Evolutionary conservation across 495 filamentous ascomycete species (phyloP), one percentile per base, ranked within the genome.

Genomic region (Neurospora cerealis): DNA sequence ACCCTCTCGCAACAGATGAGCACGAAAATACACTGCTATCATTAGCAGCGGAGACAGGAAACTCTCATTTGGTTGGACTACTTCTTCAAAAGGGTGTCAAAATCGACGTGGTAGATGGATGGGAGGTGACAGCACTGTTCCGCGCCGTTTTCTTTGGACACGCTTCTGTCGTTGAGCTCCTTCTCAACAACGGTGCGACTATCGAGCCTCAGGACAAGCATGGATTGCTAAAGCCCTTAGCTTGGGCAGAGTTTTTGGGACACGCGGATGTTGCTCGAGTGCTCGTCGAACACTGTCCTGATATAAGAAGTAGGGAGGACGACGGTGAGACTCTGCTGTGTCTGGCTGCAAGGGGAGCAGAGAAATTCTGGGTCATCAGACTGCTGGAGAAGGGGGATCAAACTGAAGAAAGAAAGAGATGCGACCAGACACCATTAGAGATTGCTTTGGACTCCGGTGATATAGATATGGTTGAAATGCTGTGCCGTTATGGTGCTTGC

Each of bases 61-160:
- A n/a, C n/a, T n/a, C n/a, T n/a, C n/a, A n/a, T n/a, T n/a, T n/a
- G n/a, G n/a, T n/a, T n/a, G n/a, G n/a, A n/a, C n/a, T n/a, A n/a
- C n/a, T n/a, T n/a, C n/a, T n/a, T 5, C 44, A 24, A 0, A 48
- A 5, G 1, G n/a, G 44, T 24, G n/a, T 48, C 3, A 0, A 13
- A 0, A 24, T 48, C n/a, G 24, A 48, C 1, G 44, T 8, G n/a
- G 19, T 48, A 11, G 24, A 48, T 48, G 0, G 24, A 1, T n/a
- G n/a, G n/a, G 0, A 48, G n/a, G 44, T 1, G 4, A 48, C n/a
- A 0, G 44, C 44, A 4, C 44, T 46, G 3, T 46, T 21, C 7
- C 0, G 0, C 0, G 42, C 42, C 0, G 42, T 46, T 3, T 8
- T 21, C 4, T 3, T 0, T 8, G 42, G 42, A 0, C 42, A 21